Evolutionary conservation across 1,284 basidiomycete genomes (phyloP).

Genomic region (Gomphus bonarii): DNA sequence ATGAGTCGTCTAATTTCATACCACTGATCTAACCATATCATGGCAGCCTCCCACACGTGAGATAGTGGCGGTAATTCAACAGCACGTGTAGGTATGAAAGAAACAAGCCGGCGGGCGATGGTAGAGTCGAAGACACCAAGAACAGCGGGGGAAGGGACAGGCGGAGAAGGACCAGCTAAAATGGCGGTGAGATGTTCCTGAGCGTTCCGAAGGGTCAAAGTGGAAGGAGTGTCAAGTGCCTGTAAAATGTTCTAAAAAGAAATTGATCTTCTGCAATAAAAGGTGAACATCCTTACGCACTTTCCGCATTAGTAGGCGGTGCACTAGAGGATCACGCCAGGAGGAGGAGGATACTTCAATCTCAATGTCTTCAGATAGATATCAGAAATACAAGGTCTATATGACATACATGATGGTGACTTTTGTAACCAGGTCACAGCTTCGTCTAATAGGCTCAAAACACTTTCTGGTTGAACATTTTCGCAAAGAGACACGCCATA

Average conservation of each 20-base stretch:
- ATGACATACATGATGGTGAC: slow-evolving; percentile 29
- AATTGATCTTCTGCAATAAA: background rate
- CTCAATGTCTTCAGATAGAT: slow-evolving; percentile 9
- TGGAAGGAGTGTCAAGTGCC: slow-evolving; percentile 21
- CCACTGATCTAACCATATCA: slow-evolving; percentile 44
- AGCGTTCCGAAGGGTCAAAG: slow-evolving; percentile 20
- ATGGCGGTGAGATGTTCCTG: slow-evolving; percentile 34
- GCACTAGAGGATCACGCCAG: slow-evolving; percentile 40
- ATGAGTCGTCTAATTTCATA: slow-evolving; percentile 42
- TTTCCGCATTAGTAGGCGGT: slow-evolving; percentile 48
- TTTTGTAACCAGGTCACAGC: slow-evolving; percentile 40
- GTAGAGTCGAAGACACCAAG: slow-evolving; percentile 55
- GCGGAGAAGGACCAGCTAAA: slow-evolving; percentile 23
- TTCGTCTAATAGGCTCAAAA: slow-evolving; percentile 52
- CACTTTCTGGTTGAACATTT: slow-evolving; percentile 45
- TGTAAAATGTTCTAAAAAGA: background rate
- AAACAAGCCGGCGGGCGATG: slow-evolving; percentile 59
- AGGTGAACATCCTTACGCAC: slow-evolving; percentile 23
- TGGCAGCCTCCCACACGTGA: slow-evolving; percentile 43
- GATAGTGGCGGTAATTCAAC: slow-evolving; percentile 40
- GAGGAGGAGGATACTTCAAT: slow-evolving; percentile 25
- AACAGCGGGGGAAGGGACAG: slow-evolving; percentile 31
- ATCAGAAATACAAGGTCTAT: background rate
- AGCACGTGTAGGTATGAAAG: slow-evolving; percentile 62
- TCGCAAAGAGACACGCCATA: slow-evolving; percentile 75